These are phyloP conservation scores for Termitomyces sp. DNA, from an alignment of 768 basidiomycete genomes.

Conservation along the genomic window DNA sequence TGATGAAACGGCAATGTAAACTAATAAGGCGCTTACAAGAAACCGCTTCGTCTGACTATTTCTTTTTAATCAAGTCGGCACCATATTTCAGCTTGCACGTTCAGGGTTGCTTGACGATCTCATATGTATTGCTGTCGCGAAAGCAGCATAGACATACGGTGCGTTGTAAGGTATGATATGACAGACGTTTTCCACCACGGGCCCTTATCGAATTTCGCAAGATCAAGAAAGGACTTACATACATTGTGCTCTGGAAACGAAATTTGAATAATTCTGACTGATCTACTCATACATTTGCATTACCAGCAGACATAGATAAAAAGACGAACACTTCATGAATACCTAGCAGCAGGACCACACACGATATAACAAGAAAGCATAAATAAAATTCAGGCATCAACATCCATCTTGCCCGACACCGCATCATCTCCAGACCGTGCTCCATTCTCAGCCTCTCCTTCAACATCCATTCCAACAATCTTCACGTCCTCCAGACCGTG, in stretches of 20 bases:
- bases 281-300: background rate
- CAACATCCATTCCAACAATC: slow-evolving; percentile 20
- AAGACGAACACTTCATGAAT: background rate
- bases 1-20: too few relatives aligned
- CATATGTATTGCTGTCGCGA: too few relatives aligned
- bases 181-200: too few relatives aligned
- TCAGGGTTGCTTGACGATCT: too few relatives aligned
- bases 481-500: slow-evolving; percentile 20
- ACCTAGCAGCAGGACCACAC: background rate
- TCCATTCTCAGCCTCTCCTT: slow-evolving; percentile 10
- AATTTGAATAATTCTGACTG: background rate
- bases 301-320: background rate
- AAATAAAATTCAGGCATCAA: slow-evolving; percentile 13
- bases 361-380: background rate
- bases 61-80: too few relatives aligned
- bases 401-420: slow-evolving; percentile 21
- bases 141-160: too few relatives aligned
- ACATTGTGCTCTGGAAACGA: background rate
- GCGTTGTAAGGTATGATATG: too few relatives aligned
- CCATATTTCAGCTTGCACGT: too few relatives aligned
- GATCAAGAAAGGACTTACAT: too few relatives aligned
- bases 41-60: too few relatives aligned
- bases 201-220: too few relatives aligned
- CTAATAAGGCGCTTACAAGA: too few relatives aligned
- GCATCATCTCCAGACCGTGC: background rate